Evolutionary conservation across 2,329 filamentous ascomycete species (phyloP), one percentile per base, ranked within the genome.

Genomic region (Zymoseptoria ardabiliae): DNA sequence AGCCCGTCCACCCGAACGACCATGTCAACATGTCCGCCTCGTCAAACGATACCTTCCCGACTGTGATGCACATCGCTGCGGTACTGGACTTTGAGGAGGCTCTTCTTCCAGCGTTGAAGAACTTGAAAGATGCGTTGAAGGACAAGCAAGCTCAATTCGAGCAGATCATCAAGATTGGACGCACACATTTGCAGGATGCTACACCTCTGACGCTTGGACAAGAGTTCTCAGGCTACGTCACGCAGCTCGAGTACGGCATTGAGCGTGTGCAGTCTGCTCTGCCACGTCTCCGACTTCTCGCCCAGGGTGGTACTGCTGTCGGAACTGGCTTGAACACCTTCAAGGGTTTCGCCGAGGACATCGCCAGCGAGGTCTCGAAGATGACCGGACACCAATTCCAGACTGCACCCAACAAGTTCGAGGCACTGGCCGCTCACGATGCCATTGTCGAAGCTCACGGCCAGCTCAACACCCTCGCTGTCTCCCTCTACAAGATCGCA

Each of bases 21-120:
- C 94, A 99, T 77, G 94, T 99, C 77, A 99, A 99, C 85, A 96
- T 96, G 86, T 95, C 90, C 66, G 94, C 94, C 69, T 97, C 91
- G 54, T 97, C 94, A 72, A 99, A 99, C 81, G 94, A 99, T 76
- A 97, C 93, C 69, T 99, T 99, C 85, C 94, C 94, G 50, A 97
- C 94, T 67, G 94, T 97, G 74, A 99, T 99, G 94, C 94, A 97
- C 82, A 97, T 99, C 74, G 93, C 94, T 62, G 93, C 93, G 64
- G 92, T 97, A 54, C 84, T 97, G 61, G 94, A 97, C 77, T 83
- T 97, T 62, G 91, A 97, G 79, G 83, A 88, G 72, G 84, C 88
- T 69, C 86, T 99, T 52, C 78, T 97, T 19, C 94, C 94, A 48
- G 83, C 91, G 54, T 82, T 97, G 63, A 86, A 82, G 76, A 91